Base-by-base conservation (phyloP, 805 yeast species). In the Naumovozyma castellii region DNA sequence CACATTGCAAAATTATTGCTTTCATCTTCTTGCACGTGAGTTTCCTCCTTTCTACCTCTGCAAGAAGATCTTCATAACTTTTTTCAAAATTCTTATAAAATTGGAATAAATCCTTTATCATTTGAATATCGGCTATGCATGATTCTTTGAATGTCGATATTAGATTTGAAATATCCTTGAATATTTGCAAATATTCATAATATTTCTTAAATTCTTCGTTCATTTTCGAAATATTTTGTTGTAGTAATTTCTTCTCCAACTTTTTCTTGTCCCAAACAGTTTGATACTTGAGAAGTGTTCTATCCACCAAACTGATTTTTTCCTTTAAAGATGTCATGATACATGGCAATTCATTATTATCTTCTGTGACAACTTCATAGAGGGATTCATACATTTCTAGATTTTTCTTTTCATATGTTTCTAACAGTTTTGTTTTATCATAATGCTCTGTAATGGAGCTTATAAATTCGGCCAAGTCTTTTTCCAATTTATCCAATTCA, bases 361-460 rank as follows among this genome's bases (percentile, higher is more conserved):
- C 88, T 35, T 66, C 67, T 15, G 60, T 59, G 2, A 82, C 61
- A 2, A 79, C 74, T 2, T 64, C 56, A 14, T 68, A 57, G 12
- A 75, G 54, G 47, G 73, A 69, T 19, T 48, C 38, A 43, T 63
- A 63, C 39, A 65, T 69, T 1, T 43, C n/a, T 16, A 18, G 12
- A 16, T n/a, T 13, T 12, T 47, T 40, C 0, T 58, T 51, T n/a
- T 62, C 54, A 25, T 28, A 25, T 2, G 16, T 19, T 17, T 56
- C 51, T n/a, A 71, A 40, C 10, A 54, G 62, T 10, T 64, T 49
- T 48, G 94, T 83, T 54, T 84, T 86, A 57, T 87, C 96, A 51
- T 78, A 85, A 61, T 87, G 95, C 39, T 75, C 75, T 9, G 95
- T 80, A 35, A 87, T 64, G 51, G 87, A 75, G 41, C 76, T 78